Base-by-base conservation (phyloP, 768 basidiomycete species). In the Amanita brunnescens region DNA sequence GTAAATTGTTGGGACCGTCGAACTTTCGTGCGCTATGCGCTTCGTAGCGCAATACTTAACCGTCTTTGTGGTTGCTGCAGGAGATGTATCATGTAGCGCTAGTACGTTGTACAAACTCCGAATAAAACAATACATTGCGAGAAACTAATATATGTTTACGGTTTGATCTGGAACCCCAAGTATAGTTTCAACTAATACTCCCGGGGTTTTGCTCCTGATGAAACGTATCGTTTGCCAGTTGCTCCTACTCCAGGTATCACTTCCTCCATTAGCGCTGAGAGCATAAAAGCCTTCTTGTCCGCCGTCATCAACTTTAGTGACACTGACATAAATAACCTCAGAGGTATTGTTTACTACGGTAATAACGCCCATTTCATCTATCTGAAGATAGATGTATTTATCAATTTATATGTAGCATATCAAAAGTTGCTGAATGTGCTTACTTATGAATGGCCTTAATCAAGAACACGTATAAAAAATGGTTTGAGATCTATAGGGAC, bases 381-480 rank as follows among this genome's bases (percentile, higher is more conserved):
- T 41, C 39, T 41, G 39, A 41, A 41, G 39, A 41, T 41, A 20
- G 39, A 23, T 18, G 39, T 41, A 41, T 41, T 41, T 41, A 41
- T 41, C 39, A 41, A 41, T 41, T 41, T 41, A 41, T 41, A 41
- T 16, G 12, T 41, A 41, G 39, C 39, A 41, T 41, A 41, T 41
- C 18, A 41, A 41, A 41, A 41, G 18, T 41, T 41, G 39, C 39
- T 41, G 39, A 41, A 41, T 41, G 39, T 41, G 39, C 39, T 41
- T 41, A 41, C 39, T 41, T 41, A 41, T 41, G 39, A 41, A 41
- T 41, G 18, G 39, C 12, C 39, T 41, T 41, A 23, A 41, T 41
- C 39, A 41, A 41, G 39, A 41, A 41, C 39, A 41, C 39, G 39
- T 8, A 41, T 41, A 41, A 41, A 41, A 41, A 23, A 18, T 41